Evolutionary conservation across 2,329 filamentous ascomycete genomes (phyloP).

Genomic region (Ustulina deusta): DNA sequence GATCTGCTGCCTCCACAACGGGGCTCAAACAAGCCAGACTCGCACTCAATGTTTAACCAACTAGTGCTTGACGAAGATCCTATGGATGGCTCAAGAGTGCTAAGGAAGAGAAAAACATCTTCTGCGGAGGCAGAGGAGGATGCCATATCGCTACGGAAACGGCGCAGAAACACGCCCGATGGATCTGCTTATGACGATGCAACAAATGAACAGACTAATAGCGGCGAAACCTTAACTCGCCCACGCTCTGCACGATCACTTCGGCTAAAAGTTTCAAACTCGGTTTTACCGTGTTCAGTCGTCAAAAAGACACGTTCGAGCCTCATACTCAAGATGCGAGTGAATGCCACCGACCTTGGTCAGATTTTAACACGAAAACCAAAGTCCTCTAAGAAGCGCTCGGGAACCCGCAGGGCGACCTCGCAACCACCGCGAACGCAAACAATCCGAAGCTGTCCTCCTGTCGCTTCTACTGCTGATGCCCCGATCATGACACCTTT

Average conservation of each 20-base stretch:
- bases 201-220: constrained; percentile 52
- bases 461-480: constrained; percentile 52
- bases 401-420: constrained; percentile 51
- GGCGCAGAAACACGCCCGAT: constrained; percentile 62
- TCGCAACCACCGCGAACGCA: constrained; percentile 51
- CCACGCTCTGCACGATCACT: constrained; percentile 68
- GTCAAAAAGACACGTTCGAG: constrained; percentile 56
- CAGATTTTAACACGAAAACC: constrained; percentile 70
- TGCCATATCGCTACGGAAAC: constrained; percentile 64
- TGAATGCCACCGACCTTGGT: constrained; percentile 69
- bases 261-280: constrained; percentile 62
- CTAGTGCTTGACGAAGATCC: constrained; percentile 78
- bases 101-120: constrained; percentile 88
- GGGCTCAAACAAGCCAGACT: constrained; percentile 73
- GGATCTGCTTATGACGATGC: constrained; percentile 53
- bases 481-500: constrained; percentile 67
- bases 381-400: constrained; percentile 67
- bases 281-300: constrained; percentile 57
- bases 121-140: constrained; percentile 72
- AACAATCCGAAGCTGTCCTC: constrained; percentile 44
- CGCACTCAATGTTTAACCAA: constrained; percentile 82
- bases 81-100: constrained; percentile 79
- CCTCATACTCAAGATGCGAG: constrained; percentile 69
- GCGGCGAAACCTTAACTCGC: constrained; percentile 51
- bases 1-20: constrained; percentile 78